phyloP scores from a whole-genome alignment of 192 early-diverging fungal genomes.

The Pilaira anomala region DNA sequence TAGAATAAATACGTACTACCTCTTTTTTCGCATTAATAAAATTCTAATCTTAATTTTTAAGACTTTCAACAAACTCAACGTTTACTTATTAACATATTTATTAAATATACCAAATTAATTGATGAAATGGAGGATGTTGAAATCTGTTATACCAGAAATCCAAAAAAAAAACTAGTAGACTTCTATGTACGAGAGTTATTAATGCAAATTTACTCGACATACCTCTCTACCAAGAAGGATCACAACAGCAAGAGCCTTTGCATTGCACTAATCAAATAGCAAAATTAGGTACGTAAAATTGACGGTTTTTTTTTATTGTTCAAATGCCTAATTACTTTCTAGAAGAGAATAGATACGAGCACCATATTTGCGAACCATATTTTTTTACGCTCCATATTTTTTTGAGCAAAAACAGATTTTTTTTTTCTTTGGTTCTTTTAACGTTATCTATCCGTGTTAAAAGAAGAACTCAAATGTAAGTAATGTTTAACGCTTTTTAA shows the following conservation, averaged over 20 bases:
- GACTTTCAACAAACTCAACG: too few species aligned
- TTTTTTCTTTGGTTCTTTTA: not conserved
- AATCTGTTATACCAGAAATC: not conserved
- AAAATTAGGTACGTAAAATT: slow-evolving; percentile 3
- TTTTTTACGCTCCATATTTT: too few species aligned
- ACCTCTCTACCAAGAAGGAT: slow-evolving; percentile 5
- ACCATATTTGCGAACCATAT: too few species aligned
- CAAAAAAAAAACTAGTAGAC: not conserved
- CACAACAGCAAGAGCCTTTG: slow-evolving; percentile 7
- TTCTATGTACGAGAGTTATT: slow-evolving; percentile 5
- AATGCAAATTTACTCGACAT: slow-evolving; percentile 8
- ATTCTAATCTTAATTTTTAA: too few species aligned
- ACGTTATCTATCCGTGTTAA: not conserved
- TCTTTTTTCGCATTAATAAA: too few species aligned
- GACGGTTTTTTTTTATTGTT: not conserved
- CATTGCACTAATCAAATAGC: slow-evolving; percentile 10
- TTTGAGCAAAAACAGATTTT: not conserved
- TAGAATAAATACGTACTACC: too few species aligned
- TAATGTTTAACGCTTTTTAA: slow-evolving; percentile 9
- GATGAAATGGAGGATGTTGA: not conserved
- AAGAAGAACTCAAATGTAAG: slow-evolving; percentile 5
- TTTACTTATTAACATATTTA: too few species aligned
- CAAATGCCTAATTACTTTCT: slow-evolving; percentile 6
- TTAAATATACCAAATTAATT: too few species aligned
- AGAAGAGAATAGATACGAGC: not conserved